These are phyloP conservation scores for Teunomyces panamensis DNA, from an alignment of 805 yeast species.

Conservation along the genomic window DNA sequence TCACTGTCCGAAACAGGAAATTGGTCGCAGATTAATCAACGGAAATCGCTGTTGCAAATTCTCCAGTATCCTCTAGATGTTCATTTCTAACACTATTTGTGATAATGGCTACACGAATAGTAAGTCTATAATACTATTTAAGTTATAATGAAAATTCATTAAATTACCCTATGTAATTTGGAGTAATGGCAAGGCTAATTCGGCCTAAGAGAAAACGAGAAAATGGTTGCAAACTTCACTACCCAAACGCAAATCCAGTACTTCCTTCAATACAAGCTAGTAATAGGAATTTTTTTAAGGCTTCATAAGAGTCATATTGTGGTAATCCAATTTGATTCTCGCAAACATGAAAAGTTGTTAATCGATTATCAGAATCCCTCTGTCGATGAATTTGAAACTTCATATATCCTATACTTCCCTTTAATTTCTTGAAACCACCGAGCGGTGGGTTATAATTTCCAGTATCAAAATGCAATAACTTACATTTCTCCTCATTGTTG, in stretches of 20 bases:
- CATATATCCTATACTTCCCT: slow-evolving; percentile 81
- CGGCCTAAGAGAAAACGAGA: no score
- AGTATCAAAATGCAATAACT: slow-evolving; percentile 89
- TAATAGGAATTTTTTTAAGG: slow-evolving; percentile 72
- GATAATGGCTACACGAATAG: no score
- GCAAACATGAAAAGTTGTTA: slow-evolving; percentile 96
- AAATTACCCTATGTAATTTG: no score
- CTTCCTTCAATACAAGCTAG: slow-evolving; percentile 91
- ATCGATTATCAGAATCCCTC: slow-evolving; percentile 76
- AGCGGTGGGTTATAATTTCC: slow-evolving; percentile 96
- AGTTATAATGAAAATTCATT: no score
- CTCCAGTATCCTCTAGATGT: no score
- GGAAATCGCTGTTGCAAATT: no score
- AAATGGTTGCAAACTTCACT: background rate
- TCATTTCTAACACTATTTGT: no score
- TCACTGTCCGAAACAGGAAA: no score
- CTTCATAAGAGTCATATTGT: slow-evolving; percentile 84
- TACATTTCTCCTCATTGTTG: slow-evolving; percentile 91
- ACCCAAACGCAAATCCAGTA: slow-evolving; percentile 91
- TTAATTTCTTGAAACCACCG: slow-evolving; percentile 85
- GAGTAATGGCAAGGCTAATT: no score
- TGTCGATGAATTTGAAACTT: slow-evolving; percentile 89
- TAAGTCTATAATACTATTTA: no score
- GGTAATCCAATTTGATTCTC: slow-evolving; percentile 94
- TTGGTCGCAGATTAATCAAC: no score